Percentiles rank a stretch among this genome's conserved stretches.
Evolutionary conservation across 2,329 filamentous ascomycete genomes (phyloP).

Genomic region (Claviceps africana): DNA sequence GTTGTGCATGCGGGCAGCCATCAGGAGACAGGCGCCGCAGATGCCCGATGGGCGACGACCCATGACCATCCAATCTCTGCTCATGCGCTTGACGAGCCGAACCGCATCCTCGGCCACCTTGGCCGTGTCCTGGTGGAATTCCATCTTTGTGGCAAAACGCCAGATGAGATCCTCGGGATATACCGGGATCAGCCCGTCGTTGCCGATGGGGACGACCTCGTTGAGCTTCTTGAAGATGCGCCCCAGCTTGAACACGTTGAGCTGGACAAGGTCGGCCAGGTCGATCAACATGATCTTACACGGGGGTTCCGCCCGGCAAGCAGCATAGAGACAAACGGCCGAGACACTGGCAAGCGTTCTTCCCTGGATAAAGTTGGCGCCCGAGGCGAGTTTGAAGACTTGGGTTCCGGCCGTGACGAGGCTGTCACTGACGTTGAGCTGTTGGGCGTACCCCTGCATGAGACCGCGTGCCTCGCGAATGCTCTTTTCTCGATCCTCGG

Average conservation of each 20-base stretch:
- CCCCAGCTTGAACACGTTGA: slow-evolving; percentile 88
- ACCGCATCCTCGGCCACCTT: slow-evolving; percentile 81
- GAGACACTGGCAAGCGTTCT: slow-evolving; percentile 74
- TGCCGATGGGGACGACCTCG: slow-evolving; percentile 55
- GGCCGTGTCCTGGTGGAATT: slow-evolving; percentile 71
- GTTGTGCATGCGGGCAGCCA: slow-evolving; percentile 96
- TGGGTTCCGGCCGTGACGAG: slow-evolving; percentile 53
- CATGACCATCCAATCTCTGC: slow-evolving; percentile 91
- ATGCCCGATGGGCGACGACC: slow-evolving; percentile 87
- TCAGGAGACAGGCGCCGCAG: slow-evolving; percentile 83
- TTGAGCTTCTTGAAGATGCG: slow-evolving; percentile 77
- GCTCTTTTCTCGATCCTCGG: slow-evolving; percentile 44
- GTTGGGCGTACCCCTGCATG: slow-evolving; percentile 48
- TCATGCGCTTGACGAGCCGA: slow-evolving; percentile 82
- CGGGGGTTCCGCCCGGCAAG: slow-evolving; percentile 62
- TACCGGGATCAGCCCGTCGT: slow-evolving; percentile 51
- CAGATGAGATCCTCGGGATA: slow-evolving; percentile 83
- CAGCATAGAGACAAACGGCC: slow-evolving; percentile 82
- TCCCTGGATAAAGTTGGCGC: slow-evolving; percentile 70
- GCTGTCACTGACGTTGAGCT: slow-evolving; percentile 46
- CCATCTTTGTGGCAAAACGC: slow-evolving; percentile 80
- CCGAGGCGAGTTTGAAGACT: slow-evolving; percentile 63
- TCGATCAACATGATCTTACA: slow-evolving; percentile 92
- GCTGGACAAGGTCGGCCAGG: slow-evolving; percentile 66
- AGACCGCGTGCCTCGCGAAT: slow-evolving; percentile 43